A percentile compares a stretch with the other conserved stretches of the same genome.
Conservation (phyloP, 306 rosid species). For the Betula pendula region DNA sequence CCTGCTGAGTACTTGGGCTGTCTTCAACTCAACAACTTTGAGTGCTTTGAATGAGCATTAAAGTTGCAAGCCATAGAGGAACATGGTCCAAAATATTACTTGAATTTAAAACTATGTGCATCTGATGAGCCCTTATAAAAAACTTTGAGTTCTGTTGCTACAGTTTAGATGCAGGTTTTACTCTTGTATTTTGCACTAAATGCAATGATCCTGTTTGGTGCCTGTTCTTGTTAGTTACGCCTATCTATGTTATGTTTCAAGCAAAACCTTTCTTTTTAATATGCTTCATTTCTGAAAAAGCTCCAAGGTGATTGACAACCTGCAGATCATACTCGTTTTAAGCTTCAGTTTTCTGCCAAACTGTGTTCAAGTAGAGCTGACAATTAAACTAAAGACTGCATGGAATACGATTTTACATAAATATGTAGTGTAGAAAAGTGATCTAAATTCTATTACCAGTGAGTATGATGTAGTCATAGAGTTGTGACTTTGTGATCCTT, state of each 20-base stretch:
- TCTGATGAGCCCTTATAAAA: not conserved
- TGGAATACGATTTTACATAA: not conserved
- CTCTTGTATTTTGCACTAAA: not conserved
- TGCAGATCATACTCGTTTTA: not conserved
- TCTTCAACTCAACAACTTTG: not conserved
- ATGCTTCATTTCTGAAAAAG: not conserved
- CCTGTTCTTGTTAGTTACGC: conserved; percentile 2
- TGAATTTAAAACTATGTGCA: not conserved
- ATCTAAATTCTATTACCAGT: not conserved
- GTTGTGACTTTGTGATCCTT: not conserved
- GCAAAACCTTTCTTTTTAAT: not conserved
- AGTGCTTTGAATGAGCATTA: not conserved
- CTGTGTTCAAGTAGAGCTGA: not conserved
- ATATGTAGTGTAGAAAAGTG: not conserved
- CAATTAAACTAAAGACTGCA: not conserved
- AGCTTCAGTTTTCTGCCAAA: not conserved
- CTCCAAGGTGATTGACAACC: not conserved
- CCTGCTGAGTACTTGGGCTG: not conserved
- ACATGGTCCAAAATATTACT: not conserved
- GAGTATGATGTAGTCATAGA: not conserved
- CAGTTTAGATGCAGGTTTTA: not conserved
- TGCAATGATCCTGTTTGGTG: not conserved
- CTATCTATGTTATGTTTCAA: not conserved
- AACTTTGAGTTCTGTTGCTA: not conserved
- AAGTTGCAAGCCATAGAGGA: not conserved